These are phyloP conservation scores for Speleostelium caveatum DNA, from an alignment of 78 protist species.

Conservation along the genomic window DNA sequence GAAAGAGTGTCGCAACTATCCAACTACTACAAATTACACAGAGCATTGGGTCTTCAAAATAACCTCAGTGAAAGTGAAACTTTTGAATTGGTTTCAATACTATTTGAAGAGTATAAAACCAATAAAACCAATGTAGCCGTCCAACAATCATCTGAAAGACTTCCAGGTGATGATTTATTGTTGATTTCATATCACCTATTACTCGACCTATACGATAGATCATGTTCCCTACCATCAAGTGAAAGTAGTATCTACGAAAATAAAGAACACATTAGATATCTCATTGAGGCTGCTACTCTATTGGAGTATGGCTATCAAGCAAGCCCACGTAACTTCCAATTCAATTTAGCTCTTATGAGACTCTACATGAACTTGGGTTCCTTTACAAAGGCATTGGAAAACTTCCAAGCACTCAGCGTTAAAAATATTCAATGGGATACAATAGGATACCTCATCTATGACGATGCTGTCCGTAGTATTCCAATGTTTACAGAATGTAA, in stretches of 20 bases:
- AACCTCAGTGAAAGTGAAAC: background rate
- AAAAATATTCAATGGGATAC: constrained; percentile 77
- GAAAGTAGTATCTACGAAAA: background rate
- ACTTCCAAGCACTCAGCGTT: constrained; percentile 20
- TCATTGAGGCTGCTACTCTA: constrained; percentile 1
- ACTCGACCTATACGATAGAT: background rate
- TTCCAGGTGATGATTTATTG: constrained; percentile 58
- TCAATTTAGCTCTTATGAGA: constrained; percentile 6
- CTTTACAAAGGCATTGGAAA: background rate
- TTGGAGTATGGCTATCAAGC: constrained; percentile 31
- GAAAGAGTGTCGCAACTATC: constrained; percentile 20
- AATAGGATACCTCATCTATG: constrained; percentile 5
- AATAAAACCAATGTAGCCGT: background rate
- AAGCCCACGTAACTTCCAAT: constrained; percentile 49
- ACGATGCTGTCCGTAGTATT: constrained; percentile 10
- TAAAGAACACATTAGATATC: background rate
- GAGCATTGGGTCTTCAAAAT: constrained; percentile 23
- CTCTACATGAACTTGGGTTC: constrained; percentile 41
- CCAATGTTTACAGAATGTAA: background rate
- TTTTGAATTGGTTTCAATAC: background rate
- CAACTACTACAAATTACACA: constrained; percentile 7
- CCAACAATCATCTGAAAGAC: constrained; percentile 43
- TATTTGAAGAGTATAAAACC: constrained; percentile 11
- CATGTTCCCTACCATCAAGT: background rate
- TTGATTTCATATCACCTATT: constrained; percentile 15